Evolutionary conservation across 306 rosid species (phyloP), one percentile per base, ranked within the genome.

Genomic region (Delonix regia): DNA sequence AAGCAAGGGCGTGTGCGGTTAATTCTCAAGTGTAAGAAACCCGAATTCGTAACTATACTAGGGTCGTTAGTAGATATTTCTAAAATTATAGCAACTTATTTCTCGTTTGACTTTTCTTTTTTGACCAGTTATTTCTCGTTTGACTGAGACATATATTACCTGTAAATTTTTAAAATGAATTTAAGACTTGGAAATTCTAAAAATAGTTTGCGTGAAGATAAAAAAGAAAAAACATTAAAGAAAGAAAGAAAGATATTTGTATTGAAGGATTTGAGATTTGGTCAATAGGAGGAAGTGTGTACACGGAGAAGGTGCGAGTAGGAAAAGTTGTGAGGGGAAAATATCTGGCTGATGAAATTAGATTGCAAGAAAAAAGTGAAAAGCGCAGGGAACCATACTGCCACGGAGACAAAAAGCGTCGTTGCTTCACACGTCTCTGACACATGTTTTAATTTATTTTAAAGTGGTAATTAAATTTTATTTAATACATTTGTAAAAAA

Each of bases 371-470:
- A 57, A 24, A 24, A 72, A 72, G 76, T 36, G 65, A 53, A 72
- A 72, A 72, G 76, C 7, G 49, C 76, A 21, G 12, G 21, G 64
- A 19, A 51, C 3, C 6, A 34, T 2, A 7, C 48, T 19, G 76
- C 76, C 76, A 71, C 64, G 64, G 16, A 42, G 48, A 71, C 76
- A 71, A 51, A 49, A 71, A 71, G 76, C 25, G 16, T 7, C 48
- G 18, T 52, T 13, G 28, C 27, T 71, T 71, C 52, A 34, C 49
- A n/a, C n/a, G n/a, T n/a, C n/a, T n/a, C n/a, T n/a, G n/a, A n/a
- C n/a, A n/a, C n/a, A n/a, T n/a, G n/a, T n/a, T n/a, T n/a, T n/a
- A n/a, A n/a, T n/a, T n/a, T n/a, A n/a, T n/a, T n/a, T n/a, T n/a
- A n/a, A n/a, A n/a, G n/a, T n/a, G n/a, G n/a, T n/a, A n/a, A n/a